Evolutionary conservation across 768 basidiomycete genomes (phyloP), one percentile per base, ranked within the genome.

Genomic region (Heimioporus sp.): DNA sequence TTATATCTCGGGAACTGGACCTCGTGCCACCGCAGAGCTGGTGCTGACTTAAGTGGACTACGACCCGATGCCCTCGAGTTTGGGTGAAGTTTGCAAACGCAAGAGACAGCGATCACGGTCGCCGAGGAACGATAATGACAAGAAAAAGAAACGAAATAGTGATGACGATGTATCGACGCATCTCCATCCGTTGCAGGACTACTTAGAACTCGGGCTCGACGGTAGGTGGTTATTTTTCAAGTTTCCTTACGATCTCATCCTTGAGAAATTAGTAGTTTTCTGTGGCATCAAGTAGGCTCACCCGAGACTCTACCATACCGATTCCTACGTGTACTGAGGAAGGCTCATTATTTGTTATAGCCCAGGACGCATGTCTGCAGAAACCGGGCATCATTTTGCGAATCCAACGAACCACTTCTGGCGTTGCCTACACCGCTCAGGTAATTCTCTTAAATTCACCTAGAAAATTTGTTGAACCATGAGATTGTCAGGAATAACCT

Each of bases 401-500:
- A 81, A 87, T 60, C 84, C 83, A 0, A 84, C 83, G 3, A 93
- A 94, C 60, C 89, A 91, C 56, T 92, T 92, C 66, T 92, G 87
- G 87, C 72, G 69, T 40, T 87, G 87, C 53, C 73, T 94, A 1
- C 74, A 87, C 57, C 73, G 74, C 39, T 83, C 87, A 41, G 85
- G 90, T 82, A 56, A 31, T 64, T 57, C 17, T 9, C 8, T 11
- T 2, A 0, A 13, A 32, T 10, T 32, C 8, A 5, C 17, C 30
- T 8, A 21, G 1, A 6, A 43, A 31, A 5, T 7, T 6, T 12
- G 2, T 41, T 51, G 38, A 49, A 11, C 30, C 37, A 19, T 20
- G 19, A 20, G 21, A 21, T 6, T 8, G 1, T 16, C 51, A 87
- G 87, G 83, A 5, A 71, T 91, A 35, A 90, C 86, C 0, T 62